phyloP scores from a whole-genome alignment of 1,139 yeast species.

The Sporopachydermia cereana region DNA sequence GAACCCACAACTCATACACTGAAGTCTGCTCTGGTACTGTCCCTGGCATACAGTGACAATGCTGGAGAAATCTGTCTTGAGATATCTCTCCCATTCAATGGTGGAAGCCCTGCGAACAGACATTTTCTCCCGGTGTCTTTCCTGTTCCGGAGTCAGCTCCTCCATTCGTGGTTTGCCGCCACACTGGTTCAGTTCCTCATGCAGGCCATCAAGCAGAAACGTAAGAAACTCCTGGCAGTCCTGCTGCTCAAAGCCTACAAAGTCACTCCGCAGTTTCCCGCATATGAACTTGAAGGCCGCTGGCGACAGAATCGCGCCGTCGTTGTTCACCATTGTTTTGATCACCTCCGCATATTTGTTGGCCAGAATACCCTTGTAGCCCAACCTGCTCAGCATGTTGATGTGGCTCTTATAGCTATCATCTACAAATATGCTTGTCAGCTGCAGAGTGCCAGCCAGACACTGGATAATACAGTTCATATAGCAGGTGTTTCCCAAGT shows the following conservation, averaged over 20 bases:
- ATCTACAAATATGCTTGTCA: conserved; percentile 37
- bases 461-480: conserved; percentile 90
- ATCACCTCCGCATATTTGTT: conserved; percentile 57
- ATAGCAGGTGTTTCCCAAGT: conserved; percentile 88
- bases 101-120: conserved; percentile 81
- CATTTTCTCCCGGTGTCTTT: conserved; percentile 56
- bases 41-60: conserved; percentile 86
- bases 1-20: conserved; percentile 60
- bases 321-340: conserved; percentile 43
- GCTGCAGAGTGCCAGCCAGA: conserved; percentile 39
- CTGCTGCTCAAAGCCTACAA: conserved; percentile 75
- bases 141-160: conserved; percentile 64
- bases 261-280: conserved; percentile 60
- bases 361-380: conserved; percentile 76
- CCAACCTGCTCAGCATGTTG: conserved; percentile 63
- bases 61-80: conserved; percentile 73
- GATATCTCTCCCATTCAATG: conserved; percentile 89
- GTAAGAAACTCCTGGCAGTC: conserved; percentile 89
- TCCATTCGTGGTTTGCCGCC: conserved; percentile 42
- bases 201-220: conserved; percentile 72
- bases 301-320: conserved; percentile 42
- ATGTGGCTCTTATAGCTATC: conserved; percentile 61
- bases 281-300: conserved; percentile 46
- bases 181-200: conserved; percentile 75
- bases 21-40: conserved; percentile 71